These are phyloP conservation scores for Teunomyces funiuensis DNA, from an alignment of 805 yeast species.

Conservation along the genomic window DNA sequence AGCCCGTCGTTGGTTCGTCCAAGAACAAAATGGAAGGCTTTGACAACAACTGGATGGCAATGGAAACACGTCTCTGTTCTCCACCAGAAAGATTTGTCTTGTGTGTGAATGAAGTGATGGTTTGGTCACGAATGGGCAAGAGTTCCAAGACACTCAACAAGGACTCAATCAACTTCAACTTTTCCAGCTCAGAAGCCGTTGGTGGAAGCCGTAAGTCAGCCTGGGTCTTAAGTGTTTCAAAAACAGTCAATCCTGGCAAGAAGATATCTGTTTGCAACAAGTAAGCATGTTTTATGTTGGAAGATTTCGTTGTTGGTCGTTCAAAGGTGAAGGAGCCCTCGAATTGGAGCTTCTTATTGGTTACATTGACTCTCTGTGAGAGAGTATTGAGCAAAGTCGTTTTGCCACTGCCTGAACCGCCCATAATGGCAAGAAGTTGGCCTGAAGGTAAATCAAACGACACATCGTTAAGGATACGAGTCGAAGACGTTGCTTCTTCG, in stretches of 20 bases:
- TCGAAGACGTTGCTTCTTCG: background rate
- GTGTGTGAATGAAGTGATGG: constrained; percentile 49
- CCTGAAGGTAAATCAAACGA: constrained; percentile 62
- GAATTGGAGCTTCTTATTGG: constrained; percentile 40
- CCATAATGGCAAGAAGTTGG: constrained; percentile 74
- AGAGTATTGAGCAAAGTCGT: constrained; percentile 73
- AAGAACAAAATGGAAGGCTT: constrained; percentile 75
- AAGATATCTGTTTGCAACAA: constrained; percentile 75
- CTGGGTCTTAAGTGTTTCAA: constrained; percentile 67
- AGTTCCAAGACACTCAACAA: constrained; percentile 65
- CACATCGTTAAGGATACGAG: constrained; percentile 39
- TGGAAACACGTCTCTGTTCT: constrained; percentile 72
- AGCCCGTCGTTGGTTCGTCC: constrained; percentile 88
- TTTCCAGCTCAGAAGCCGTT: constrained; percentile 41
- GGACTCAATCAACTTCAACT: constrained; percentile 53
- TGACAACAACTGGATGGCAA: constrained; percentile 74
- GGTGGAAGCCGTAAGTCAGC: constrained; percentile 68
- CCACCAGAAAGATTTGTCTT: constrained; percentile 78
- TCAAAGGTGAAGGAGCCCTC: constrained; percentile 42
- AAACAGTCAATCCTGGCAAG: constrained; percentile 68
- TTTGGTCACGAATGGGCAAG: constrained; percentile 58
- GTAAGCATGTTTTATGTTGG: constrained; percentile 48
- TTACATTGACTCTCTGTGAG: constrained; percentile 49
- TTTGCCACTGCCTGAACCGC: constrained; percentile 87
- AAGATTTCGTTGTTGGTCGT: constrained; percentile 5